Conservation (phyloP, 345 rosid genomes). For the Corymbia maculata region DNA sequence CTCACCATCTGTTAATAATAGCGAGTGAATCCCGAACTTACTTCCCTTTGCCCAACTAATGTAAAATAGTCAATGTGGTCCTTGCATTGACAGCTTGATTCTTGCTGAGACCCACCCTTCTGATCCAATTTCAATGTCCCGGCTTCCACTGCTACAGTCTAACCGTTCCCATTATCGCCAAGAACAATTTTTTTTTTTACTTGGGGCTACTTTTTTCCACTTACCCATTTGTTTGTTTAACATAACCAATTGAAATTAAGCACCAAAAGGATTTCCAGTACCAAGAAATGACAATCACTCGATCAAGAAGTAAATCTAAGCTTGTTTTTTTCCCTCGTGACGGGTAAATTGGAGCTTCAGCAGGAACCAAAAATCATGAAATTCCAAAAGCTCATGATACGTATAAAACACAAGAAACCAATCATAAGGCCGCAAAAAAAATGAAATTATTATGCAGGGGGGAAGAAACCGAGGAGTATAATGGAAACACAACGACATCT, state of each 20-base stretch:
- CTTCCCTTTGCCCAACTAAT: neutral
- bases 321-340: neutral
- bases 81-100: neutral
- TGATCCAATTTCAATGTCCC: neutral
- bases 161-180: neutral
- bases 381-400: neutral
- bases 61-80: neutral
- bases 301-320: neutral
- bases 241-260: neutral
- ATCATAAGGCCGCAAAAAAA: neutral
- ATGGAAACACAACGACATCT: neutral
- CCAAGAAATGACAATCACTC: neutral
- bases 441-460: neutral
- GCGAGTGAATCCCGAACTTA: neutral
- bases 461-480: neutral
- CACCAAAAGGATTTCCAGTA: neutral
- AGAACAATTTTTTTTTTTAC: neutral
- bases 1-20: neutral
- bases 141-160: neutral
- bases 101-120: neutral
- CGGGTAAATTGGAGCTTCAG: neutral
- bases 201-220: neutral
- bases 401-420: neutral
- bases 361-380: neutral
- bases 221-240: neutral